Percentiles rank a stretch among this genome's conserved stretches.
Evolutionary conservation across 2,329 filamentous ascomycete genomes (phyloP).

Genomic region (Alternaria solani): DNA sequence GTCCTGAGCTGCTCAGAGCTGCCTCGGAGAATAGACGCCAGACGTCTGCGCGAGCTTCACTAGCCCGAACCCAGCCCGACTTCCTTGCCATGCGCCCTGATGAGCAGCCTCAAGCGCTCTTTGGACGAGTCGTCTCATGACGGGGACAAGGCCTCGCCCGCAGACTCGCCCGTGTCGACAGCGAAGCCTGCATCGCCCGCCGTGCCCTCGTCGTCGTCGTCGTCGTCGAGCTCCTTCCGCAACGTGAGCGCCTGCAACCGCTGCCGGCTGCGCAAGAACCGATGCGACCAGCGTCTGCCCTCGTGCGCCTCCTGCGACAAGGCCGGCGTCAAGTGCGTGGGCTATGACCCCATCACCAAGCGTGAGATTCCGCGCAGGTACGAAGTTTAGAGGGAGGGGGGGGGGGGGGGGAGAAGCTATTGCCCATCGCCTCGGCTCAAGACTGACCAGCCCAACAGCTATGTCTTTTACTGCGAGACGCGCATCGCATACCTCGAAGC

Average conservation of each 20-base stretch:
- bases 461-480: slow-evolving; percentile 94
- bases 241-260: slow-evolving; percentile 87
- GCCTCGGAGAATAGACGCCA: slow-evolving; percentile 6
- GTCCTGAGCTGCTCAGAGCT: neutral
- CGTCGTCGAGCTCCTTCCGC: slow-evolving; percentile 51
- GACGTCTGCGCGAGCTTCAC: slow-evolving; percentile 10
- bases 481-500: slow-evolving; percentile 84
- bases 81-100: slow-evolving; percentile 49
- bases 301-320: slow-evolving; percentile 93
- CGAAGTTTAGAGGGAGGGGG: neutral
- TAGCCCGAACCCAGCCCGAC: slow-evolving; percentile 17
- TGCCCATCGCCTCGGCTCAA: slow-evolving; percentile 7
- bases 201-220: slow-evolving; percentile 42
- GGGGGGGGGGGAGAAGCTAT: slow-evolving; percentile 5
- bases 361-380: slow-evolving; percentile 84
- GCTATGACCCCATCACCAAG: slow-evolving; percentile 96
- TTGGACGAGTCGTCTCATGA: slow-evolving; percentile 49
- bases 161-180: slow-evolving; percentile 31
- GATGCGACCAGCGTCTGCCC: slow-evolving; percentile 91
- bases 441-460: slow-evolving; percentile 60
- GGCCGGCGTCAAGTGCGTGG: slow-evolving; percentile 88
- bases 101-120: slow-evolving; percentile 52
- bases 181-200: slow-evolving; percentile 44
- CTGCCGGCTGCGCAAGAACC: slow-evolving; percentile 89
- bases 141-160: slow-evolving; percentile 41